Evolutionary conservation across 257 asterid species (phyloP).

Genomic region (Scutellaria minor): DNA sequence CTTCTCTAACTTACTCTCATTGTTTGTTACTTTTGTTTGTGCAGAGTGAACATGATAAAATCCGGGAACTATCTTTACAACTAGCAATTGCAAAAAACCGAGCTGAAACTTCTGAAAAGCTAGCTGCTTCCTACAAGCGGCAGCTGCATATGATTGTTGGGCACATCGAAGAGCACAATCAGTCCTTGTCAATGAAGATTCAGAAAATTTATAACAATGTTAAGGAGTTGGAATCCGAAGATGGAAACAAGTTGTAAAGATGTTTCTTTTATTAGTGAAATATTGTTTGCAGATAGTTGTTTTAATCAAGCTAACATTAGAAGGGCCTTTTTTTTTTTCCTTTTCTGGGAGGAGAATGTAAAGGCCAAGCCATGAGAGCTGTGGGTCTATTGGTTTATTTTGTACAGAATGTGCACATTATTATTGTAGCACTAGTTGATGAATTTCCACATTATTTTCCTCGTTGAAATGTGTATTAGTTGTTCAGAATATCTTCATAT

Average conservation of each 20-base stretch:
- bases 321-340: neutral
- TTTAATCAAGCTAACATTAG: conserved; percentile 24
- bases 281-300: conserved; percentile 35
- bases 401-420: conserved; percentile 36
- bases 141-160: conserved; percentile 77
- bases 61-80: conserved; percentile 84
- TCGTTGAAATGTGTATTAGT: too few species aligned
- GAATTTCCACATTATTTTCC: too few species aligned
- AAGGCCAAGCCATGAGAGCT: conserved; percentile 26
- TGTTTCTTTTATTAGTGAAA: neutral
- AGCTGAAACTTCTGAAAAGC: conserved; percentile 68
- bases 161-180: conserved; percentile 89
- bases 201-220: conserved; percentile 62
- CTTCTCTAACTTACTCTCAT: neutral
- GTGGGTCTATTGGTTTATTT: conserved; percentile 11
- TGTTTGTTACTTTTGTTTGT: conserved; percentile 27
- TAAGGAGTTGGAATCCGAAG: conserved; percentile 68
- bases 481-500: too few species aligned
- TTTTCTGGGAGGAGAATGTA: conserved; percentile 11
- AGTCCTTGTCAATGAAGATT: conserved; percentile 72
- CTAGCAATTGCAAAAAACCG: conserved; percentile 78
- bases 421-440: neutral
- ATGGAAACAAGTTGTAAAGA: conserved; percentile 34
- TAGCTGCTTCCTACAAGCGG: conserved; percentile 75
- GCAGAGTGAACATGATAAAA: conserved; percentile 88